Conservation (phyloP, 495 filamentous ascomycete genomes). For the Tetracladium setigerum region DNA sequence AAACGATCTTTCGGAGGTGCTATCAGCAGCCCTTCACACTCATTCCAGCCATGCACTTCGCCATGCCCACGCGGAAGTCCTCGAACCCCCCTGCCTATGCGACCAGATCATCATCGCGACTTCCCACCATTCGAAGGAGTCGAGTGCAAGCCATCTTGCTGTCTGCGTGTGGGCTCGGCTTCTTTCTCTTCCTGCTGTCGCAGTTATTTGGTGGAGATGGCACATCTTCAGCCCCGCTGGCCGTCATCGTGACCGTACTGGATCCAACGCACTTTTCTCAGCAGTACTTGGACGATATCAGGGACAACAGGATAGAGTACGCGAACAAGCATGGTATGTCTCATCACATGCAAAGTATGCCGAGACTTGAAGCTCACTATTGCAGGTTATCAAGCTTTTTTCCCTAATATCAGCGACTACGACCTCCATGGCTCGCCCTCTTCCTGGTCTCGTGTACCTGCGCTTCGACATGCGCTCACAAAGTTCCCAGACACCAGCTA, state of each 20-base stretch:
- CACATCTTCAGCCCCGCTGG: slow-evolving; percentile 59
- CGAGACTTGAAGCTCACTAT: not conserved
- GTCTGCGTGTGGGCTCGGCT: slow-evolving; percentile 45
- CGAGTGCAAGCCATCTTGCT: slow-evolving; percentile 51
- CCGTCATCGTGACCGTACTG: slow-evolving; percentile 83
- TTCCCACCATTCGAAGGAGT: slow-evolving; percentile 54
- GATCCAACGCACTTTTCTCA: slow-evolving; percentile 53
- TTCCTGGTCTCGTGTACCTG: slow-evolving; percentile 75
- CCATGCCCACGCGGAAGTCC: slow-evolving; percentile 75
- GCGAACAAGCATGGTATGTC: slow-evolving; percentile 77
- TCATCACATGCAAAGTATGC: not conserved
- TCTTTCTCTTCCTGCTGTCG: slow-evolving; percentile 57
- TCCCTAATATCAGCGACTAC: slow-evolving; percentile 70
- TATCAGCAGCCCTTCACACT: not conserved
- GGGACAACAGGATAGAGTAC: slow-evolving; percentile 79
- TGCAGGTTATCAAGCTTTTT: slow-evolving; percentile 81
- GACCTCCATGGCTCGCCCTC: slow-evolving; percentile 55
- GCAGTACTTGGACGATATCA: slow-evolving; percentile 60
- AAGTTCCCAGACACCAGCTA: slow-evolving; percentile 63
- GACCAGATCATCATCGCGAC: slow-evolving; percentile 50
- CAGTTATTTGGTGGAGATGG: slow-evolving; percentile 35
- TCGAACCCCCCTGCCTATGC: slow-evolving; percentile 58
- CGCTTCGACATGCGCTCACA: slow-evolving; percentile 85
- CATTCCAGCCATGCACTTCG: slow-evolving; percentile 71
- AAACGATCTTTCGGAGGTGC: not conserved